These are phyloP conservation scores for Citrus inodora DNA, from an alignment of 345 rosid genomes.

Conservation along the genomic window DNA sequence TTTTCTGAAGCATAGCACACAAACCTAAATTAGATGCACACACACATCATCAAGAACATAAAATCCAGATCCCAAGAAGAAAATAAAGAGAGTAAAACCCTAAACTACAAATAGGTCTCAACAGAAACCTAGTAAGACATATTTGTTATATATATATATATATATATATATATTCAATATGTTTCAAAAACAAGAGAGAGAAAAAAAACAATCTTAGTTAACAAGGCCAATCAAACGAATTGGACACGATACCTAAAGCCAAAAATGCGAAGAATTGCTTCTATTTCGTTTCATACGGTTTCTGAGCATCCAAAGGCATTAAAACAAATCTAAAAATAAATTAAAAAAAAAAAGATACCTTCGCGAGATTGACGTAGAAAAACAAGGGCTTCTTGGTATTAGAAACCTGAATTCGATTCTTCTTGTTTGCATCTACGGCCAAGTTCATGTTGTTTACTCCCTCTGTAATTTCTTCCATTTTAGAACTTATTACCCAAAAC, in stretches of 20 bases:
- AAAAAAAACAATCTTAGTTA: neutral
- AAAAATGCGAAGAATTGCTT: neutral
- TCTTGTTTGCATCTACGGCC: conserved; percentile 52
- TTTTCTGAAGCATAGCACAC: neutral
- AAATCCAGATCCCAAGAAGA: conserved; percentile 7
- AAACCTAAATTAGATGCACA: neutral
- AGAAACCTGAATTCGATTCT: conserved; percentile 91
- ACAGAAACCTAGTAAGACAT: neutral
- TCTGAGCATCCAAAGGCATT: neutral
- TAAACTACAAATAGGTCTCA: neutral
- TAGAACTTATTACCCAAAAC: conserved; percentile 1
- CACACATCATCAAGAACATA: neutral
- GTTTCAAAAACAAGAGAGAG: neutral
- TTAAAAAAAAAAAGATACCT: conserved; percentile 33
- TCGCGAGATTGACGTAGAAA: conserved; percentile 95
- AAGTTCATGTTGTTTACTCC: conserved; percentile 59
- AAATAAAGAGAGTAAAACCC: neutral
- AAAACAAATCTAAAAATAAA: neutral
- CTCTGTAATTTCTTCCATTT: conserved; percentile 75
- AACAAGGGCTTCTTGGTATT: conserved; percentile 92
- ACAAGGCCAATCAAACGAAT: neutral
- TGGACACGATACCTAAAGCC: neutral
- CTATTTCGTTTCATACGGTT: neutral
- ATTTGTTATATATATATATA: neutral
- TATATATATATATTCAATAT: neutral